Evolutionary conservation across 805 yeast species (phyloP), one percentile per base, ranked within the genome.

Genomic region (Kazachstania kunashirensis): DNA sequence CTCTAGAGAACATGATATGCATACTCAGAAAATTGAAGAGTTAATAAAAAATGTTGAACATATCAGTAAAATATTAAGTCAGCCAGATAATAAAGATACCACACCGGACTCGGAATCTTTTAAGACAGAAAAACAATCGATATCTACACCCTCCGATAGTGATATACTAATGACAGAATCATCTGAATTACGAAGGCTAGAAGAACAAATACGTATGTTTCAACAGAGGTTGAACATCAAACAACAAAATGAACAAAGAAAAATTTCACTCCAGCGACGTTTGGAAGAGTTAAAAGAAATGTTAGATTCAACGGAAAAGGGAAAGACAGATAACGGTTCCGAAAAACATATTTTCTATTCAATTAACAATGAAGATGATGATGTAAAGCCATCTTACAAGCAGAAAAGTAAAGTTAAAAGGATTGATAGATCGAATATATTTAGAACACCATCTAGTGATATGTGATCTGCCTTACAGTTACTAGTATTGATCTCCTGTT

Each of bases 91-190:
- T n/a, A n/a, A n/a, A n/a, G 24, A 23, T 16, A 19, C 26, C 10
- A 17, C n/a, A 16, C 23, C 32, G 19, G 25, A 14, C 5, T 11
- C 14, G 10, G 14, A 25, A 2, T n/a, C 37, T 11, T 21, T 14
- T 11, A 18, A 14, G 5, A 13, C 20, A 4, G 24, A 24, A 13
- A 11, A 15, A 20, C 24, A 25, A 2, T 23, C 17, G 6, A 32
- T n/a, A 12, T n/a, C 10, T 10, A 24, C 25, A 14, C 55, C 55
- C 13, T 41, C 50, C 2, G 66, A 63, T 24, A 57, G 53, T 33
- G 66, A 61, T 26, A 55, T 61, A 30, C 44, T 62, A 33, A 38
- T 55, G 15, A 50, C 47, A 34, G 67, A 63, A 34, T 59, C 62
- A 15, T 43, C 46, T 16, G 67, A 63, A 34, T 46, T 64, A 19